Base-by-base conservation (phyloP, 2,329 filamentous ascomycete genomes). In the Orbilia oligospora region DNA sequence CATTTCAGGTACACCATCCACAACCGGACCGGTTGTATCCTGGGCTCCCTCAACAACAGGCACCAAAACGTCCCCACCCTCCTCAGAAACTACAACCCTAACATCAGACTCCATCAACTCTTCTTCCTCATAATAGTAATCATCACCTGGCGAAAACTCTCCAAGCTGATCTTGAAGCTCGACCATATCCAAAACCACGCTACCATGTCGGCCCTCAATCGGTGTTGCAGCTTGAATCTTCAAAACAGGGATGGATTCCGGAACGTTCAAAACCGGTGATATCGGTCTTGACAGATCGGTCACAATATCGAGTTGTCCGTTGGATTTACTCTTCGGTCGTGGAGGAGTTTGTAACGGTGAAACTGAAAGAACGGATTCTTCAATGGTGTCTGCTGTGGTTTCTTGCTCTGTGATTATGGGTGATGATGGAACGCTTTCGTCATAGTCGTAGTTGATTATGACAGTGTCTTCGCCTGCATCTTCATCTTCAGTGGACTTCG, bases 151-250 rank as follows among this genome's bases (percentile, higher is more conserved):
- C 12, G n/a, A 14, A 33, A 30, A 33, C 8, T n/a, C 48, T 38
- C 53, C 24, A 36, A 30, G 18, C 44, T 66, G 63, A 27, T 5
- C 53, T 1, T 33, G 30, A 24, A 44, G 24, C 6, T 55, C 68
- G 4, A 10, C 56, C 3, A 63, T 16, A 30, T 53, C 41, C 53
- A 75, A 24, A 1, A 5, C 51, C 33, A 68, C 44, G 33, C n/a
- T 53, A 6, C 16, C 58, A 58, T 61, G 41, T 20, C 27, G 27
- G 0, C 58, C 61, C 61, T 71, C 67, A 33, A 71, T 63, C 5
- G 75, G 75, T 1, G 68, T 64, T 4, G 68, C 75, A 8, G 51
- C 75, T n/a, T 72, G 68, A 48, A 72, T 51, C 46, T 72, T 46
- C 9, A 78, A n/a, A 10, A 55, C 41, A 0, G 75, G 63, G 2